Evolutionary conservation across 2,329 filamentous ascomycete genomes (phyloP).

Genomic region (Fusarium sp.): DNA sequence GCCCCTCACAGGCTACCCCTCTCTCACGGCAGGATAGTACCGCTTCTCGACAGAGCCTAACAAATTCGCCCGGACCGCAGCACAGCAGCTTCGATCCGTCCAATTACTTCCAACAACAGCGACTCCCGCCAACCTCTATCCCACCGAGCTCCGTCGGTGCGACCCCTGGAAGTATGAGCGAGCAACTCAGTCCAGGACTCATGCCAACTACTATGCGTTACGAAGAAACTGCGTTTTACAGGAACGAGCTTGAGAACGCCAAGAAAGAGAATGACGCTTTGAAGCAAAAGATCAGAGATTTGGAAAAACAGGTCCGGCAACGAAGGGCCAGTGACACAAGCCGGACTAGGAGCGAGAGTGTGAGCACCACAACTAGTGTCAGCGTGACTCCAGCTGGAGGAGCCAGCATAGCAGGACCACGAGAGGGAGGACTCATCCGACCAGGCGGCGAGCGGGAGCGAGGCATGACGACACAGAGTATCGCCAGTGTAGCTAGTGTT

Average conservation of each 20-base stretch:
- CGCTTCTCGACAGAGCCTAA: slow-evolving; percentile 64
- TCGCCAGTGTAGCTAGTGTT: slow-evolving; percentile 60
- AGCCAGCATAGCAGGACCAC: slow-evolving; percentile 59
- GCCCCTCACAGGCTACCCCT: slow-evolving; percentile 58
- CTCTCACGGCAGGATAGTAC: slow-evolving; percentile 67
- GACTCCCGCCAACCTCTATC: slow-evolving; percentile 53
- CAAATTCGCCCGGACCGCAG: slow-evolving; percentile 60
- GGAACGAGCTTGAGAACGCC: slow-evolving; percentile 69
- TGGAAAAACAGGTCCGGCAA: slow-evolving; percentile 67
- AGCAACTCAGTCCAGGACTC: slow-evolving; percentile 64
- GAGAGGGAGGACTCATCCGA: slow-evolving; percentile 51
- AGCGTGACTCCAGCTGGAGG: slow-evolving; percentile 54
- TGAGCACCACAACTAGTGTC: slow-evolving; percentile 64
- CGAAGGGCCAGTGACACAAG: slow-evolving; percentile 61
- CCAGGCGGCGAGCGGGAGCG: slow-evolving; percentile 54
- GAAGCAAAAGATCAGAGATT: slow-evolving; percentile 70
- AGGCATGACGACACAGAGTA: slow-evolving; percentile 56
- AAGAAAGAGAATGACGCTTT: slow-evolving; percentile 73
- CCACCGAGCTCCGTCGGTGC: slow-evolving; percentile 54
- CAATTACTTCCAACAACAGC: slow-evolving; percentile 62
- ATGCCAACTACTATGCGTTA: slow-evolving; percentile 69
- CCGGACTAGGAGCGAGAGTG: slow-evolving; percentile 63
- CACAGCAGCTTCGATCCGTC: slow-evolving; percentile 60
- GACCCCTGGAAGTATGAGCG: slow-evolving; percentile 54
- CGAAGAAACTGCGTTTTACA: slow-evolving; percentile 71